Base-by-base conservation (phyloP, 495 filamentous ascomycete species). In the Copromyces sp. region DNA sequence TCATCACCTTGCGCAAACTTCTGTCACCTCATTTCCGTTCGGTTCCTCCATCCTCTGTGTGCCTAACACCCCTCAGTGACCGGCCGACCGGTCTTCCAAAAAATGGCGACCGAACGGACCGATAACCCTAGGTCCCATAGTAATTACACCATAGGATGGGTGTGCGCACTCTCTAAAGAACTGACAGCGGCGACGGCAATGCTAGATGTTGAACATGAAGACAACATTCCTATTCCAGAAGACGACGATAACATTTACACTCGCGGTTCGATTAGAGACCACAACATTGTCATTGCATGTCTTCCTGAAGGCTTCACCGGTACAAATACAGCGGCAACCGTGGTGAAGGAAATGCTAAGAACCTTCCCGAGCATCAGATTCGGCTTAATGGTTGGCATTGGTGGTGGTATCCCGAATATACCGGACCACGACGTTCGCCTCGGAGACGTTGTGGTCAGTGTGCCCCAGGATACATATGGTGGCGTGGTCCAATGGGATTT, bases 301-400 rank as follows among this genome's bases (percentile, higher is more conserved):
- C 78, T 86, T 14, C 80, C 82, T 9, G 69, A 74, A 4, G 82
- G 83, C 8, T 32, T 77, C 8, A 78, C 81, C 70, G 86, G 87
- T 4, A 84, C 70, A 14, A 71, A 0, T 9, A 73, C 77, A 2
- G 78, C 80, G 6, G 78, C 82, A 0, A 73, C 24, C 9, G 80
- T 81, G 3, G 81, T 71, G 2, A 80, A 17, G 29, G 69, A 82
- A 39, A 77, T 85, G 83, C 39, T 77, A 9, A 68, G 71, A 3
- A 84, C 69, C 37, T 88, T 87, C 74, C 76, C 80, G 17, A 76
- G 77, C 12, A 74, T 87, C 16, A 71, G 79, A 29, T 74, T 84
- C 65, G 72, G 80, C 32, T 77, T 88, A 14, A 82, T 87, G 76
- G 84, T 88, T 7, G 85, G 83, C 17, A 85, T 86, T 61, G 83